Base-by-base conservation (phyloP, 2,329 filamentous ascomycete species). In the Rhinocladiella similis region DNA sequence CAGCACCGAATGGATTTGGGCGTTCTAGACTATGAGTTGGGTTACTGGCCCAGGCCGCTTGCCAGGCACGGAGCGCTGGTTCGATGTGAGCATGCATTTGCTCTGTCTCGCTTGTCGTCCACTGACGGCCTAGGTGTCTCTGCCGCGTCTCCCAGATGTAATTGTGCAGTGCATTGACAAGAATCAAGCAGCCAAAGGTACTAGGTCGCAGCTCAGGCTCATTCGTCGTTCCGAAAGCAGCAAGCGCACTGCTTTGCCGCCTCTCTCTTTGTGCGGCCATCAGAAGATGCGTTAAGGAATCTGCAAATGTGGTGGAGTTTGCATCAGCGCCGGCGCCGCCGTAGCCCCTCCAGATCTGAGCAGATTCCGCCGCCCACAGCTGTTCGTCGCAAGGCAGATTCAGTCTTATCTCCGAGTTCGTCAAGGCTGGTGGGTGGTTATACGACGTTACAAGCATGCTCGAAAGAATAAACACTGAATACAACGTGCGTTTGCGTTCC, bases 61-160 rank as follows among this genome's bases (percentile, higher is more conserved):
- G 91, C 94, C 94, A 99, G 6, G 93, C 92, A 70, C 91, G 89
- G 59, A 99, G 77, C 2, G 93, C 93, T 10, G 93, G 93, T 71
- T 97, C 92, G 56, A 97, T 95, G 68, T 96, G 91, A 1, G 89
- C 84, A 70, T 97, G 92, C 91, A 97, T 96, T 62, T 91, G 91
- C 64, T 97, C 92, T 0, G 91, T 96, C 72, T 97, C 93, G 63
- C 93, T 88, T 33, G 87, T 85, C 1, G 91, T 96, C 93, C 93
- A 97, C 47, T 91, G 80, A 60, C 91, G 87, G 65, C 89, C 91
- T 65, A 92, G 87, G 65, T 97, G 92, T 50, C 91, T 82, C 72
- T 96, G 92, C 20, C 93, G 83, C 0, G 92, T 97, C 73, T 97
- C 93, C 94, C 94, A 97, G 43, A 97, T 97, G 72, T 96, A 97